Conservation (phyloP, 768 basidiomycete genomes). For the Boletus pseudopeckii region DNA sequence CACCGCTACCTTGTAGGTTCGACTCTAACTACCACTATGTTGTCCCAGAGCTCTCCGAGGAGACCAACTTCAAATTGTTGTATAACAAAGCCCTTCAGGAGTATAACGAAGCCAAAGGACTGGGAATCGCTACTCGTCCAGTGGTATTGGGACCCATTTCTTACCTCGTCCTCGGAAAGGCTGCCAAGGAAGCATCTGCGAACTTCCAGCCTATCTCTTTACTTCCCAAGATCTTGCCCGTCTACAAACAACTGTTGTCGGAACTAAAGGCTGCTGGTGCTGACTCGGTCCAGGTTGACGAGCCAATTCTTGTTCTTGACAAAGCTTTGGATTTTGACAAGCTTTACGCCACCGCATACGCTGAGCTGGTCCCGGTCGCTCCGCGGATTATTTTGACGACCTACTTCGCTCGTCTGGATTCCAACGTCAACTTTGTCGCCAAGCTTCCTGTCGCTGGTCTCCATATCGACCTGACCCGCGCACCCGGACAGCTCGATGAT, state of each 20-base stretch:
- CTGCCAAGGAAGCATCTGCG: slow-evolving; percentile 74
- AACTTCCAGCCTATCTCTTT: slow-evolving; percentile 91
- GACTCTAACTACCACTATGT: slow-evolving; percentile 99
- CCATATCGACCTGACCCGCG: slow-evolving; percentile 96
- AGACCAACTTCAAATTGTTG: slow-evolving; percentile 90
- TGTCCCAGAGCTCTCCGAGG: slow-evolving; percentile 91
- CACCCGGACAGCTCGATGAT: slow-evolving; percentile 81
- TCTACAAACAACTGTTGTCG: slow-evolving; percentile 86
- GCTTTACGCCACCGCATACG: slow-evolving; percentile 78
- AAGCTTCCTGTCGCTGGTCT: slow-evolving; percentile 92
- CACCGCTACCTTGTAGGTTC: slow-evolving; percentile 54
- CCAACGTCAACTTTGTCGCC: slow-evolving; percentile 81
- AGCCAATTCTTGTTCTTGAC: slow-evolving; percentile 95
- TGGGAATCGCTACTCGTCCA: slow-evolving; percentile 88
- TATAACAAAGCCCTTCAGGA: slow-evolving; percentile 94
- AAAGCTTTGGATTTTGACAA: slow-evolving; percentile 70
- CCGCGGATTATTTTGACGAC: slow-evolving; percentile 94
- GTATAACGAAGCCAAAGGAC: slow-evolving; percentile 90
- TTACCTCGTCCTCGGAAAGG: slow-evolving; percentile 92
- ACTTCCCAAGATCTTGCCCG: slow-evolving; percentile 82
- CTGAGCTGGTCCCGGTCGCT: slow-evolving; percentile 73
- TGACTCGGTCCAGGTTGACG: slow-evolving; percentile 94
- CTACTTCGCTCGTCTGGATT: slow-evolving; percentile 95
- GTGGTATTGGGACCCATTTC: slow-evolving; percentile 95
- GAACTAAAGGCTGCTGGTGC: slow-evolving; percentile 93